phyloP scores from a whole-genome alignment of 306 rosid genomes.

The Malus domestica region ASM211411v1 NC_041801.1:13277001-13277500 shows the following conservation, averaged over 20 bases:
- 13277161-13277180: background rate
- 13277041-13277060: background rate
- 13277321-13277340: background rate
- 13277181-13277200: background rate
- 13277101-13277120: background rate
- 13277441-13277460: too few species aligned
- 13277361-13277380: background rate
- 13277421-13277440: too few species aligned
- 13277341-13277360: background rate
- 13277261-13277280: background rate
- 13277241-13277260: background rate
- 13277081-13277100: background rate
- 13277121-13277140: background rate
- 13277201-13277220: background rate
- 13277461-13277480: too few species aligned
- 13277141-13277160: background rate
- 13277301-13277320: background rate
- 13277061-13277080: background rate
- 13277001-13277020: too few species aligned
- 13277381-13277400: background rate
- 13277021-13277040: too few species aligned
- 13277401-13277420: too few species aligned
- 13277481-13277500: too few species aligned
- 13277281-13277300: background rate
- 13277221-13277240: background rate